These are phyloP conservation scores for Panicum hallii DNA, from an alignment of 202 grass and related monocot genomes.

Conservation along the genomic window DNA sequence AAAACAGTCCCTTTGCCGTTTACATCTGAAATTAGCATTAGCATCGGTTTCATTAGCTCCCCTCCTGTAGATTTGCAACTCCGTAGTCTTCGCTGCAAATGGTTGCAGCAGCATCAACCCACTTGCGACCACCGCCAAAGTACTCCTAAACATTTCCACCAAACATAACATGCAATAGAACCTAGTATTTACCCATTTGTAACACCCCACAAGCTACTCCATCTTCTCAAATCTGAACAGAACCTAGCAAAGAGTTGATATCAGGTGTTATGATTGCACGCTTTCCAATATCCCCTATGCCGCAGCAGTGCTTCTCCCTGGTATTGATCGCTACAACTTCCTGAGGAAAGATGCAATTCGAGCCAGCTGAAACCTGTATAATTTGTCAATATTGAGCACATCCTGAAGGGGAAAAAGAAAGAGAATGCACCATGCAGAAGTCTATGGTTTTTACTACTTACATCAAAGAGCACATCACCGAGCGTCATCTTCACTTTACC, in stretches of 20 bases:
- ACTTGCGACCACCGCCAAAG: neutral
- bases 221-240: constrained; percentile 40
- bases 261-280: constrained; percentile 57
- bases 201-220: neutral
- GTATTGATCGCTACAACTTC: constrained; percentile 55
- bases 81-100: neutral
- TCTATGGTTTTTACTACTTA: constrained; percentile 31
- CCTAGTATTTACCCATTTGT: neutral
- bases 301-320: constrained; percentile 68
- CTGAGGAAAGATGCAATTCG: constrained; percentile 57
- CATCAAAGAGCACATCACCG: constrained; percentile 66
- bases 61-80: constrained; percentile 13
- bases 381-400: constrained; percentile 5
- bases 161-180: neutral
- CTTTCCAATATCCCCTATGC: constrained; percentile 61
- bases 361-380: constrained; percentile 67
- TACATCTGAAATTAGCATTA: neutral
- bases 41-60: neutral
- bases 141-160: neutral
- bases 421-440: constrained; percentile 28
- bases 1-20: neutral
- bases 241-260: constrained; percentile 55
- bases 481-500: constrained; percentile 79
- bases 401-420: neutral
- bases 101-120: neutral